Conservation (phyloP, 495 filamentous ascomycete genomes). For the Podospora sp. region DNA sequence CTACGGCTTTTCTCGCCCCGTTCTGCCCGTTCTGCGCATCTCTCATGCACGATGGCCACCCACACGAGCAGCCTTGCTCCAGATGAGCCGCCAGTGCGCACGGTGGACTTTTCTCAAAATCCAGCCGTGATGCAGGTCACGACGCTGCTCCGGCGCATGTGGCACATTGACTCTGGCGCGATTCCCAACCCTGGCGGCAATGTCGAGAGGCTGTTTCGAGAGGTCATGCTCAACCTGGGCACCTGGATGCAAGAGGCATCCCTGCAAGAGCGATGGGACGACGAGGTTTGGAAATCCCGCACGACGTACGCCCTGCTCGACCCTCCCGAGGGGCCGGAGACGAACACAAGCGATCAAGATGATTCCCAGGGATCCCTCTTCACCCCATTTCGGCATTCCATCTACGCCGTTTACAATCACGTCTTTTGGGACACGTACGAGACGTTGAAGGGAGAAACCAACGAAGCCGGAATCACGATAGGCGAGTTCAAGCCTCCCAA, state of each 20-base stretch:
- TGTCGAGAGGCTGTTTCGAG: background rate
- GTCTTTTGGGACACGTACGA: slow-evolving; percentile 21
- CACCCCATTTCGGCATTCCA: slow-evolving; percentile 8
- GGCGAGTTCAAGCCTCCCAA: slow-evolving; percentile 23
- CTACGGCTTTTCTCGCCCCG: too few species aligned
- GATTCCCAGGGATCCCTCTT: background rate
- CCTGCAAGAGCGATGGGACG: background rate
- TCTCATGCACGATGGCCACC: too few species aligned
- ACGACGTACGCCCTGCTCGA: slow-evolving; percentile 12
- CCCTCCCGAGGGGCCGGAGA: slow-evolving; percentile 4
- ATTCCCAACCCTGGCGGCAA: background rate
- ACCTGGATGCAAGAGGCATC: background rate
- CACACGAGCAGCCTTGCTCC: too few species aligned
- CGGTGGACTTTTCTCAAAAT: slow-evolving; percentile 16
- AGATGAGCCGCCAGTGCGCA: background rate
- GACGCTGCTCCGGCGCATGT: slow-evolving; percentile 16
- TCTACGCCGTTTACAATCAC: slow-evolving; percentile 19
- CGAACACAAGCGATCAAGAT: background rate
- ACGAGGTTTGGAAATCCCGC: slow-evolving; percentile 18
- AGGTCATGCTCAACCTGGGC: background rate
- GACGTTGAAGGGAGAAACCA: background rate
- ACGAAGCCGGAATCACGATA: background rate
- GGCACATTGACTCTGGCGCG: slow-evolving; percentile 13
- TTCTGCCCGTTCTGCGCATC: too few species aligned
- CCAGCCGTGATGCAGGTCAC: slow-evolving; percentile 12